phyloP scores from a whole-genome alignment of 306 rosid genomes.

The Hippophae gyantsensis region DNA sequence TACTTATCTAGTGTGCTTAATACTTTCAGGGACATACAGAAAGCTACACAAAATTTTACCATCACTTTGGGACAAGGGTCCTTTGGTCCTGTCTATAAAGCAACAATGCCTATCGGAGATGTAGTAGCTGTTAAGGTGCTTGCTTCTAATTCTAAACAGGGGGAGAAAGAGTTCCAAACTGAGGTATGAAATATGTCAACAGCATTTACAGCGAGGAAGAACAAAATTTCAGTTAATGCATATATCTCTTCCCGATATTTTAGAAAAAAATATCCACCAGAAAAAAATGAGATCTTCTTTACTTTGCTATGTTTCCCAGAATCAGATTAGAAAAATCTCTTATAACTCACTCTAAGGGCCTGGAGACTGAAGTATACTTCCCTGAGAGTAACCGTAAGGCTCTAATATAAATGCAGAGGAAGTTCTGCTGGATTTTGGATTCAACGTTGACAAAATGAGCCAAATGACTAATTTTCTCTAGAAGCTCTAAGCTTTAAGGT shows the following conservation, averaged over 20 bases:
- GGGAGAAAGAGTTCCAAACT: constrained; percentile 90
- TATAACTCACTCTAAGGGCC: too few species aligned
- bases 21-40: constrained; percentile 42
- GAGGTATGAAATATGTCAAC: constrained; percentile 46
- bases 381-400: too few species aligned
- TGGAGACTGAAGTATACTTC: too few species aligned
- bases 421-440: too few species aligned
- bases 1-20: constrained; percentile 1
- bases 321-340: too few species aligned
- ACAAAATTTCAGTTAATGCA: neutral
- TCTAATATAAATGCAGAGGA: too few species aligned
- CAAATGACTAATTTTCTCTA: too few species aligned
- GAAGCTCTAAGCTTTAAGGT: too few species aligned
- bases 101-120: constrained; percentile 38
- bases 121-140: constrained; percentile 52
- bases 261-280: too few species aligned
- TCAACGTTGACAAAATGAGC: too few species aligned
- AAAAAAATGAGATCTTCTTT: neutral
- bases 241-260: neutral
- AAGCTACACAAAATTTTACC: constrained; percentile 50
- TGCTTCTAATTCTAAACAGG: constrained; percentile 76
- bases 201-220: constrained; percentile 1
- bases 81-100: constrained; percentile 58
- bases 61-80: constrained; percentile 55
- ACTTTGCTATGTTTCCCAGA: neutral